Base-by-base conservation (phyloP, 805 yeast genomes). In the Limtongia smithiae region DNA sequence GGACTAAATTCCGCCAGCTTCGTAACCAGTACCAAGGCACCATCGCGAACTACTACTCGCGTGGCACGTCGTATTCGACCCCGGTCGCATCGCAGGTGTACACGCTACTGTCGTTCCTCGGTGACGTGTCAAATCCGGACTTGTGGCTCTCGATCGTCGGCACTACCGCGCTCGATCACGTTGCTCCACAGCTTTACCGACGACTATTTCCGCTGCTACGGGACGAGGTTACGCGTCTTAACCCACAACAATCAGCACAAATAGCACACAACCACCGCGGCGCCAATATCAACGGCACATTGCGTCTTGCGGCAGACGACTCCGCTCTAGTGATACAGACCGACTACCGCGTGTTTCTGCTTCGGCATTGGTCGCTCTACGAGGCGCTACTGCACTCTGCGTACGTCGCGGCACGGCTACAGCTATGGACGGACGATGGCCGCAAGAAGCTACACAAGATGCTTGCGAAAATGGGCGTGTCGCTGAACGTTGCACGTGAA, bases 381-480 rank as follows among this genome's bases (percentile, higher is more conserved):
- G 94, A 91, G 58, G 77, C 96, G 54, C 88, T 94, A 67, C 79
- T 80, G 62, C 93, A 90, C 64, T 87, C 96, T n/a, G 82, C 88
- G 52, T 91, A 83, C 62, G 89, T 91, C 30, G 87, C 90, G 61
- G 85, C 97, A 11, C 86, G 89, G 64, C 70, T 93, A 48, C 81
- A 81, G 48, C 70, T 93, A 33, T 93, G 96, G 93, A 83, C 90
- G 28, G 96, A 87, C 62, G 90, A 85, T 50, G 98, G 99, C 4
- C 78, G 83, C 57, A 88, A 86, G 63, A 78, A 81, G 57, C 71
- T 93, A 43, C 95, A 90, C 64, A 88, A 89, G 60, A 76, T 93
- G 78, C 87, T 93, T 70, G 98, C 98, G 1, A 79, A 85, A 60
- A 93, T 94, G 96, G 98, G 98, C 6, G 83, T 93, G 4, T 83